Base-by-base conservation (phyloP, 352 stramenopile genomes). In the Phytophthora foliorum region DNA sequence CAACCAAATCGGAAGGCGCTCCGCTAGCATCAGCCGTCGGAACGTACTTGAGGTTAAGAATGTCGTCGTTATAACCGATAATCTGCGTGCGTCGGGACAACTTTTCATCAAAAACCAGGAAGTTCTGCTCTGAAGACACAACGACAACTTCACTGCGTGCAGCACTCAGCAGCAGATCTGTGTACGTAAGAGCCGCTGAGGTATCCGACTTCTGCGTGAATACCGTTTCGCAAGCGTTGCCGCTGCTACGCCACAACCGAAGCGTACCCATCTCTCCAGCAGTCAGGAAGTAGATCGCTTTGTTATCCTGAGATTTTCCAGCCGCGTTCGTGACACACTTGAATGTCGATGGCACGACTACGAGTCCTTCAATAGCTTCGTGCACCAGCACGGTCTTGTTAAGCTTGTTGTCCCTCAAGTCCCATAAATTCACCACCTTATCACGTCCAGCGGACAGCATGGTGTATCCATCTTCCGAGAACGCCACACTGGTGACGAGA, bases 51-150 rank as follows among this genome's bases (percentile, higher is more conserved):
- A 99, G 80, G 78, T 99, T 98, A 0, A 99, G 82, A 49, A 99
- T 98, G 71, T 99, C 97, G 67, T 99, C 98, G 76, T 99, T 99
- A 69, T 97, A 98, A 32, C 97, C 84, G 61, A 96, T 94, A 60
- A 94, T 93, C 66, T 95, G 85, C 16, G 82, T 86, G 42, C 75
- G 90, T 48, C 89, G 78, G 60, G 72, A 63, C 31, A 96, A 74
- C 16, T 80, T 75, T 51, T 88, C 78, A 64, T 95, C 80, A 48
- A 97, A 90, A 3, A 98, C 69, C 22, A 96, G 60, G 57, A 97
- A 88, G 63, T 97, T 97, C 70, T 97, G 89, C 54, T 97, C 88
- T 17, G 79, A 79, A 7, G 91, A 89, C 51, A 97, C 82, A 0
- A 81, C 87, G 3, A 98, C 41, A 25, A 97, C 74, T 57, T 96